Evolutionary conservation across 108 stramenopile genomes (phyloP), one percentile per base, ranked within the genome.

Genomic region (Skeletonema tropicum): DNA sequence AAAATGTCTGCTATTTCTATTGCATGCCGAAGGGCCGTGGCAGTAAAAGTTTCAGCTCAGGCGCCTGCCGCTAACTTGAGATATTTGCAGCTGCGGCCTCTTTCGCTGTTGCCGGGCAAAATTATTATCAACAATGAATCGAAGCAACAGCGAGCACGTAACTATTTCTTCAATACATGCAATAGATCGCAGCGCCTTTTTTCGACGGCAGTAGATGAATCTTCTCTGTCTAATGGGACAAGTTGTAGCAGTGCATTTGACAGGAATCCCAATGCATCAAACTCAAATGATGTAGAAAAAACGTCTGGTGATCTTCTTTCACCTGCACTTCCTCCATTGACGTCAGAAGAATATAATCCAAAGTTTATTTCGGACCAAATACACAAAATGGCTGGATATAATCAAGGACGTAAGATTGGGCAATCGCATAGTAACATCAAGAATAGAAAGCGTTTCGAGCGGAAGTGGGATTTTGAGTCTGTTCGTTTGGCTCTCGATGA

Each of bases 381-480:
- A 48, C 49, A 64, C 25, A 64, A 29, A 23, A 72, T 72, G 29
- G 58, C 72, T 9, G 48, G 59, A 17, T 80, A 72, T 68, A 80
- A 80, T 62, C 79, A 80, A 48, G 79, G 79, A 11, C 45, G 64
- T 64, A 13, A 23, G 36, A 62, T 57, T 49, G 66, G 60, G 32
- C 19, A 52, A 63, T 11, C 46, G 13, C 36, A 62, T 60, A 63
- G 79, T 32, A 69, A 45, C 12, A 35, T 68, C 14, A 32, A 25
- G 61, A 69, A 68, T 30, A 46, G 78, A 62, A 79, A 72, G 14
- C 60, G 25, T 25, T 32, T 26, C 19, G 77, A 78, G 29, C 46
- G 63, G 45, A 78, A 77, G 42, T 82, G 80, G 80, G 76, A 82
- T 45, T 74, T 66, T 57, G 64, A 77, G 17, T 78, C 73, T 30